phyloP scores from a whole-genome alignment of 2,329 filamentous ascomycete species.

The Paracoccidioides brasiliensis region DNA sequence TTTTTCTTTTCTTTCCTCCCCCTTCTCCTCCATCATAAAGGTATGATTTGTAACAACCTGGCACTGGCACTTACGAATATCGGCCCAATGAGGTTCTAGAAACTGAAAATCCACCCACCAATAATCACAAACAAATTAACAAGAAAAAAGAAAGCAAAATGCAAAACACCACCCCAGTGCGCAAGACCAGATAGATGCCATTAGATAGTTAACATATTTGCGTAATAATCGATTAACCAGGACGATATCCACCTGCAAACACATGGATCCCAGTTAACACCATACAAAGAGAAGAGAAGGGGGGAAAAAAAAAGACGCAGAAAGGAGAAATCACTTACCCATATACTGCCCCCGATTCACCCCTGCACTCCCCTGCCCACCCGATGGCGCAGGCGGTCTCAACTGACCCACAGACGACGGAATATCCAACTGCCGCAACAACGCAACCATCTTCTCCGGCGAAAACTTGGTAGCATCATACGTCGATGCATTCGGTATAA shows the following conservation, averaged over 20 bases:
- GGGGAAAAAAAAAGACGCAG: conserved; percentile 7
- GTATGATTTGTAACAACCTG: too few relatives aligned
- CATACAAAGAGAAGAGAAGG: neutral
- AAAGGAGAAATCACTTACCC: conserved; percentile 17
- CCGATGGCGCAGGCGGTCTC: conserved; percentile 16
- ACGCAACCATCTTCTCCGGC: conserved; percentile 55
- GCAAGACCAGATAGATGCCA: neutral
- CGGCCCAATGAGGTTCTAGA: too few relatives aligned
- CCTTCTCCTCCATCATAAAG: too few relatives aligned
- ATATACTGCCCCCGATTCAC: conserved; percentile 19
- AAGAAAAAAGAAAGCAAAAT: neutral
- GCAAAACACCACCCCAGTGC: neutral
- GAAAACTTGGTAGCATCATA: conserved; percentile 62
- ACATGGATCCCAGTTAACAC: too few relatives aligned
- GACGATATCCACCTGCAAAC: neutral
- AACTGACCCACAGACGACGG: conserved; percentile 40
- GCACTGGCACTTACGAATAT: too few relatives aligned
- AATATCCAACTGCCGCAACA: conserved; percentile 56
- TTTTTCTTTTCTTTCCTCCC: too few relatives aligned
- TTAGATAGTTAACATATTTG: neutral
- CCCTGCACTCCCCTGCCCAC: conserved; percentile 17
- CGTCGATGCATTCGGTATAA: conserved; percentile 58
- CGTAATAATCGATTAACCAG: neutral
- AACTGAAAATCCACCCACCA: neutral
- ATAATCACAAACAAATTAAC: neutral